phyloP scores from a whole-genome alignment of 2,329 filamentous ascomycete species.

The Ceratocystis lukuohia region DNA sequence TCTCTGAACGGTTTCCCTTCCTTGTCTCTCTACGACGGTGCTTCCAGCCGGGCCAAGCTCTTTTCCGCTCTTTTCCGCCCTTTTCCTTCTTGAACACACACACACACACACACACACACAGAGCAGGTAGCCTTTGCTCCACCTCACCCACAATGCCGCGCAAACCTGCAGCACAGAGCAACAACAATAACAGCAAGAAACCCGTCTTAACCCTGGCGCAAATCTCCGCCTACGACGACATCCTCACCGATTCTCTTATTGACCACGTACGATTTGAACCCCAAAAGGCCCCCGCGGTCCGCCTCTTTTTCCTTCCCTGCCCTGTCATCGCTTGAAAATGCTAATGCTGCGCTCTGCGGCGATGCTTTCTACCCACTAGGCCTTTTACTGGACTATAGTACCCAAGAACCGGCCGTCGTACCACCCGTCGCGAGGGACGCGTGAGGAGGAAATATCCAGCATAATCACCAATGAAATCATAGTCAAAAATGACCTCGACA shows the following conservation, averaged over 20 bases:
- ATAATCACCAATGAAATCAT: conserved; percentile 55
- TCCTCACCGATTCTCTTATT: conserved; percentile 85
- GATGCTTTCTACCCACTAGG: conserved; percentile 36
- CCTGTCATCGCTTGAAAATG: conserved; percentile 20
- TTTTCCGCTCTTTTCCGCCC: background rate
- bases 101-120: background rate
- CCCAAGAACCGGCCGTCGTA: conserved; percentile 88
- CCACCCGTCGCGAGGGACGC: conserved; percentile 67
- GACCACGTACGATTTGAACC: conserved; percentile 60
- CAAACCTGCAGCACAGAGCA: background rate
- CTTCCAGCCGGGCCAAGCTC: background rate
- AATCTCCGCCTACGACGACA: conserved; percentile 86
- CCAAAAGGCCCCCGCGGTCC: background rate
- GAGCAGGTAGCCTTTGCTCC: no score
- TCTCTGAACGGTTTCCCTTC: background rate
- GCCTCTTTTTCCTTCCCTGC: conserved; percentile 5
- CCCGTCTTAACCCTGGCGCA: conserved; percentile 73
- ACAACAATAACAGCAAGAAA: conserved; percentile 35
- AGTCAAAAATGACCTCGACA: conserved; percentile 54
- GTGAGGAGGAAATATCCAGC: conserved; percentile 46
- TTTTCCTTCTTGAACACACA: background rate
- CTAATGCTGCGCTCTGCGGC: conserved; percentile 15
- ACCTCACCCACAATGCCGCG: conserved; percentile 9
- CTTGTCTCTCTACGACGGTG: background rate
- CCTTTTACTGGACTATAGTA: conserved; percentile 91